Conservation (phyloP, 352 stramenopile species). For the Saprolegnia parasitica region DNA sequence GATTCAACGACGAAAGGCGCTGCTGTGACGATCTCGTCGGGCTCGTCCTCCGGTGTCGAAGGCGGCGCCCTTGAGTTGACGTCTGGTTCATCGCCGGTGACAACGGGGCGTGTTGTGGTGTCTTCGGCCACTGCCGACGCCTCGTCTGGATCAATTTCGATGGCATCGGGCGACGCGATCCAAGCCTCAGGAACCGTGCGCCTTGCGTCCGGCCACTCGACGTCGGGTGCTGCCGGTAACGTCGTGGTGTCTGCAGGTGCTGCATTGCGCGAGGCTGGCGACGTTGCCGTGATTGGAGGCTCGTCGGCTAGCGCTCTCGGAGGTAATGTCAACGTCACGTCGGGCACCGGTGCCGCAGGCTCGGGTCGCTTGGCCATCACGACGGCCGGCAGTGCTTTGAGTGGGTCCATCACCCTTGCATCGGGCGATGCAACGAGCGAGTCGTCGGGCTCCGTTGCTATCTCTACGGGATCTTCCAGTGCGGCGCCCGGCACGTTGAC, state of each 20-base stretch:
- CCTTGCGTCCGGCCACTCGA: neutral
- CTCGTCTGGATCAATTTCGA: neutral
- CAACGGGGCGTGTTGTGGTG: neutral
- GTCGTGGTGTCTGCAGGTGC: neutral
- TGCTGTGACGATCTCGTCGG: neutral
- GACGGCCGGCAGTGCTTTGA: neutral
- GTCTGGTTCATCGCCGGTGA: neutral
- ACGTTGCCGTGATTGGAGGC: conserved; percentile 29
- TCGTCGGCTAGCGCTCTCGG: conserved; percentile 40
- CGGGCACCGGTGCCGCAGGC: neutral
- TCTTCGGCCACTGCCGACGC: neutral
- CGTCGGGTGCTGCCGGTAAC: neutral
- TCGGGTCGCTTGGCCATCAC: neutral
- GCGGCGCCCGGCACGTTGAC: neutral
- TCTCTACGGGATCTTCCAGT: neutral
- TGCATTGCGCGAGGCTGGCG: neutral
- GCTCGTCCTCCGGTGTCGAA: neutral
- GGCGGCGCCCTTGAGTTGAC: neutral
- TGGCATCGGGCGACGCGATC: neutral
- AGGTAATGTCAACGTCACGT: conserved; percentile 36
- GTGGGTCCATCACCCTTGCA: neutral
- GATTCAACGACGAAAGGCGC: neutral
- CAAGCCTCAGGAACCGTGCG: neutral
- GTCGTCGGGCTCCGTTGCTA: neutral
- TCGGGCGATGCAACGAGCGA: neutral